These are phyloP conservation scores for Colletotrichum sp. DNA, from an alignment of 2,329 filamentous ascomycete genomes.

Conservation along the genomic window DNA sequence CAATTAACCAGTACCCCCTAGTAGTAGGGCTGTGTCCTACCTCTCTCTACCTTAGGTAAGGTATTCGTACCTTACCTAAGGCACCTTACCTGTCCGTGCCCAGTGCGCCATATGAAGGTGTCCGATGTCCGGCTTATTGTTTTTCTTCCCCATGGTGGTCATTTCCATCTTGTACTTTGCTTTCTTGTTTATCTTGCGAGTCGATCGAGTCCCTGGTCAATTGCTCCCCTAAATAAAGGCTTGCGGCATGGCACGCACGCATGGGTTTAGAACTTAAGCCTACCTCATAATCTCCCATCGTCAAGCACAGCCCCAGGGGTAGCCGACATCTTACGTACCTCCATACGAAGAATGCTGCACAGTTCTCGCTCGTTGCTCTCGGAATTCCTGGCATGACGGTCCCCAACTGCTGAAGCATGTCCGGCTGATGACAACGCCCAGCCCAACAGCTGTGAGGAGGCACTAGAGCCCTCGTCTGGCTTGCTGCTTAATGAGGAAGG, in stretches of 20 bases:
- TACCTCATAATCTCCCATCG: constrained; percentile 5
- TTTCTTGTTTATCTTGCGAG: background rate
- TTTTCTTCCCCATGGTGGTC: background rate
- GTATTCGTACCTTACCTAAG: too few species aligned
- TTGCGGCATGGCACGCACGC: background rate
- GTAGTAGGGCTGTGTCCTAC: constrained; percentile 4
- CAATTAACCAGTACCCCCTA: background rate
- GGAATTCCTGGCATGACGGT: background rate
- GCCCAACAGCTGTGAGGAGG: background rate
- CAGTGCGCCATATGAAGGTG: background rate
- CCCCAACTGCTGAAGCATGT: background rate
- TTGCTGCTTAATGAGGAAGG: constrained; percentile 13
- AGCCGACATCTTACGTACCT: constrained; percentile 2
- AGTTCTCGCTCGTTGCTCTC: background rate
- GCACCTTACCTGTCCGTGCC: background rate
- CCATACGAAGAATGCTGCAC: background rate
- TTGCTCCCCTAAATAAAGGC: background rate
- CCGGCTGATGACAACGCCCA: background rate
- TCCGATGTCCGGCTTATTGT: background rate
- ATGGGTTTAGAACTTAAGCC: background rate
- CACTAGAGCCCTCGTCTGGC: background rate
- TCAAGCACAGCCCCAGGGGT: constrained; percentile 12
- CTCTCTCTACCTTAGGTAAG: too few species aligned
- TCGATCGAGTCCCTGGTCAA: background rate
- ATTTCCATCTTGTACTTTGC: background rate